Conservation (phyloP, 1,284 basidiomycete species). For the Coniferiporia sulphurascens region DNA sequence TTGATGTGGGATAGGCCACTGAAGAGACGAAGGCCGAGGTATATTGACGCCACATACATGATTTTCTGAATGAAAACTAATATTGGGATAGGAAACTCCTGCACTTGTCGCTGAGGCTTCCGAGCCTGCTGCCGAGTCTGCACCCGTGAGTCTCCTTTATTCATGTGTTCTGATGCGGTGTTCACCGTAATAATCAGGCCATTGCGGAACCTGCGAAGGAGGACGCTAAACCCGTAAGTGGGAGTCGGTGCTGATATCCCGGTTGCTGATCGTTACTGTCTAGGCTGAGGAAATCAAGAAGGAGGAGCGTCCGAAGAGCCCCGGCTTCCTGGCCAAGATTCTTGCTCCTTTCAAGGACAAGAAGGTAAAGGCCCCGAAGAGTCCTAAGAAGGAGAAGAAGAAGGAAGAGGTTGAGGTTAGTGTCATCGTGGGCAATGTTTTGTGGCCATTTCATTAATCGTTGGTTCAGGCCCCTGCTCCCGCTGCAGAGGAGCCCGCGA, state of each 20-base stretch:
- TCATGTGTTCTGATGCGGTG: conserved; percentile 22
- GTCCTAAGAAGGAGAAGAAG: conserved; percentile 40
- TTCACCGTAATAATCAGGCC: neutral
- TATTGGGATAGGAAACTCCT: conserved; percentile 29
- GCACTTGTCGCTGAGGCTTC: conserved; percentile 31
- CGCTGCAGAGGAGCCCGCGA: conserved; percentile 25
- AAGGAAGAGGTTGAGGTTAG: conserved; percentile 64
- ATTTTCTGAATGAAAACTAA: neutral
- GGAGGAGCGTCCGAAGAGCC: conserved; percentile 74
- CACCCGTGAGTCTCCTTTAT: conserved; percentile 27
- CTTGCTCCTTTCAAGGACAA: conserved; percentile 64
- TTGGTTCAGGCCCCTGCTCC: conserved; percentile 17
- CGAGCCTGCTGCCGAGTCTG: conserved; percentile 32
- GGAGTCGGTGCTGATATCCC: neutral
- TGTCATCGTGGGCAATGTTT: conserved; percentile 19
- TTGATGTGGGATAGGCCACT: conserved; percentile 30
- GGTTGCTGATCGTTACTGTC: neutral
- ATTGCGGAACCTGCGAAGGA: conserved; percentile 36
- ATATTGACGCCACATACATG: conserved; percentile 5
- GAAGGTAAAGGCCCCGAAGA: conserved; percentile 47
- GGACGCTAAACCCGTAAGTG: conserved; percentile 58
- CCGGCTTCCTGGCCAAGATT: conserved; percentile 63
- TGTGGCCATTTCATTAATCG: conserved; percentile 2
- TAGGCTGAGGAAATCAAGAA: conserved; percentile 41
- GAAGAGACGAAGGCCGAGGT: conserved; percentile 28